Conservation (phyloP, 2,329 filamentous ascomycete species). For the Claviceps digitariae region DNA sequence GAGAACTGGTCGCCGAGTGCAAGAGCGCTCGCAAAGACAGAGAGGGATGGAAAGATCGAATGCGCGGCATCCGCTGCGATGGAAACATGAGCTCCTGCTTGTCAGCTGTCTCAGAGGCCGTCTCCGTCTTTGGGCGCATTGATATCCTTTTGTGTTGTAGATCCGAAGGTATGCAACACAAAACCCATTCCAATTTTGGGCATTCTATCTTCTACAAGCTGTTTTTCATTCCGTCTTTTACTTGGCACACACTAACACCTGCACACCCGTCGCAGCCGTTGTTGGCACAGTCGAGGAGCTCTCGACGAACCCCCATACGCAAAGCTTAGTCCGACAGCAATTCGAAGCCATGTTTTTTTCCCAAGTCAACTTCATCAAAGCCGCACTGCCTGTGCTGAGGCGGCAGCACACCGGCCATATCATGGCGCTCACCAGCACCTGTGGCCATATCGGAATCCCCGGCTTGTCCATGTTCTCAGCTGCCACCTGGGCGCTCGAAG, state of each 20-base stretch:
- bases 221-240: background rate
- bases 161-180: slow-evolving; percentile 53
- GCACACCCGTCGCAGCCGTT: slow-evolving; percentile 41
- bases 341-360: slow-evolving; percentile 94
- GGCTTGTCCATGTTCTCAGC: slow-evolving; percentile 85
- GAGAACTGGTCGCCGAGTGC: slow-evolving; percentile 60
- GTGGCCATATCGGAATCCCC: slow-evolving; percentile 84
- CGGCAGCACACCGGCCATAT: slow-evolving; percentile 76
- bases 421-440: slow-evolving; percentile 77
- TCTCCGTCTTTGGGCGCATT: slow-evolving; percentile 70
- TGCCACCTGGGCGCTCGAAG: slow-evolving; percentile 87
- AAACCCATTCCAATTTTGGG: background rate
- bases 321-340: slow-evolving; percentile 73
- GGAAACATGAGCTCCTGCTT: slow-evolving; percentile 60
- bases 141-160: slow-evolving; percentile 87
- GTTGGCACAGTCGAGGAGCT: slow-evolving; percentile 88
- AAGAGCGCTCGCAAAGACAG: slow-evolving; percentile 48
- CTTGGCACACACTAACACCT: background rate
- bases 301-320: slow-evolving; percentile 55
- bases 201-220: too few species aligned
- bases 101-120: slow-evolving; percentile 74
- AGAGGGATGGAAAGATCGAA: slow-evolving; percentile 69
- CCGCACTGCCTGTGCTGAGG: slow-evolving; percentile 66
- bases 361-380: slow-evolving; percentile 91
- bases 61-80: slow-evolving; percentile 53